A percentile compares a stretch with the other conserved stretches of the same genome.
Evolutionary conservation across 2,329 filamentous ascomycete species (phyloP).

Genomic region (Penicillium corylophilum): DNA sequence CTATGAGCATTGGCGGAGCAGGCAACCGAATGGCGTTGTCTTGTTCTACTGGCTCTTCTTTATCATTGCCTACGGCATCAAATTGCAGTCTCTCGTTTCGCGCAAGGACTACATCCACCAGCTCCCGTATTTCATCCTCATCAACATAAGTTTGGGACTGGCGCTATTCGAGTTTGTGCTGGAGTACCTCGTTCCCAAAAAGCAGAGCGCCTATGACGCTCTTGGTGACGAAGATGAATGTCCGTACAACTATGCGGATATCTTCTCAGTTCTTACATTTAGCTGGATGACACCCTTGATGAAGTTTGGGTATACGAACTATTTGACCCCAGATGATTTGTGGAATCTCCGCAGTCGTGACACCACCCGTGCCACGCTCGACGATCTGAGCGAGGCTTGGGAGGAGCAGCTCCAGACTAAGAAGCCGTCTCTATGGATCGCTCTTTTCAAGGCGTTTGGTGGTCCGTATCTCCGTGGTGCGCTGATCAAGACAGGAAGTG

Average conservation of each 20-base stretch:
- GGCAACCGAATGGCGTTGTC: slow-evolving; percentile 82
- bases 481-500: slow-evolving; percentile 85
- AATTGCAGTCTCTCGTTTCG: slow-evolving; percentile 80
- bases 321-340: slow-evolving; percentile 88
- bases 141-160: slow-evolving; percentile 69
- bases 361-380: slow-evolving; percentile 71
- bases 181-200: slow-evolving; percentile 86
- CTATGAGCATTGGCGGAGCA: slow-evolving; percentile 77
- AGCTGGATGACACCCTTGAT: slow-evolving; percentile 99
- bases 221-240: slow-evolving; percentile 67
- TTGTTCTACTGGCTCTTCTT: slow-evolving; percentile 92
- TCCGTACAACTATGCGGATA: slow-evolving; percentile 80
- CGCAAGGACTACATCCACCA: slow-evolving; percentile 68
- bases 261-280: slow-evolving; percentile 93
- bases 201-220: slow-evolving; percentile 66
- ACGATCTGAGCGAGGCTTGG: slow-evolving; percentile 74
- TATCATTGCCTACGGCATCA: slow-evolving; percentile 73
- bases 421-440: slow-evolving; percentile 82
- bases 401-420: slow-evolving; percentile 68
- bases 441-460: slow-evolving; percentile 79
- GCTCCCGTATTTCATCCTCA: slow-evolving; percentile 73
- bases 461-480: slow-evolving; percentile 78
- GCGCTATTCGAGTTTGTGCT: slow-evolving; percentile 69
- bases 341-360: slow-evolving; percentile 86
- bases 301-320: slow-evolving; percentile 89